Conservation (phyloP, 768 basidiomycete genomes). For the Suillus weaverae region DNA sequence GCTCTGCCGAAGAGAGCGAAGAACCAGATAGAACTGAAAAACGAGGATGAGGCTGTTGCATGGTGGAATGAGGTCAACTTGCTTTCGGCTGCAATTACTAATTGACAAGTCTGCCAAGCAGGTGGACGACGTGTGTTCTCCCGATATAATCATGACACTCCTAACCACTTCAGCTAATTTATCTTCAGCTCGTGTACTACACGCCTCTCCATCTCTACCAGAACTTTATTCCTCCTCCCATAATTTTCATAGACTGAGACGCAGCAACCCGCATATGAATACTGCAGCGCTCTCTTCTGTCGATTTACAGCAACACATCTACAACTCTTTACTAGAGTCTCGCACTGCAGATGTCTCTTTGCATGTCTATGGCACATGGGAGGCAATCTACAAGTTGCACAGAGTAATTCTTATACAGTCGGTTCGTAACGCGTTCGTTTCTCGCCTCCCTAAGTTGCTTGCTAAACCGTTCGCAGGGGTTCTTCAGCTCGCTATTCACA, state of each 20-base stretch:
- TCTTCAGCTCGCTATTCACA: conserved; percentile 86
- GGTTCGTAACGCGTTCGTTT: conserved; percentile 33
- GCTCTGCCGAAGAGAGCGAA: conserved; percentile 47
- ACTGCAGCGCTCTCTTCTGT: conserved; percentile 46
- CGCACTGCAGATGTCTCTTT: conserved; percentile 79
- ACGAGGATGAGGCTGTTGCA: conserved; percentile 58
- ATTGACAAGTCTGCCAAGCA: not conserved
- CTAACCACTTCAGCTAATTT: not conserved
- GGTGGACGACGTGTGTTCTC: not conserved
- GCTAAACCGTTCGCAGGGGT: conserved; percentile 51
- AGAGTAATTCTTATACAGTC: conserved; percentile 87
- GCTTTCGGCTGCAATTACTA: conserved; percentile 1
- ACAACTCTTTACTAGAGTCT: conserved; percentile 67
- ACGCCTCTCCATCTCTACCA: conserved; percentile 16
- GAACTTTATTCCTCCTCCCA: conserved; percentile 6
- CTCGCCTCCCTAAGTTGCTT: not conserved
- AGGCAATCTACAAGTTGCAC: conserved; percentile 76
- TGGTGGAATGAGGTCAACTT: conserved; percentile 30
- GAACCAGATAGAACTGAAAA: conserved; percentile 68
- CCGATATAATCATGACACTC: conserved; percentile 11
- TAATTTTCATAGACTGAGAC: not conserved
- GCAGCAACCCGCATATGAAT: conserved; percentile 30
- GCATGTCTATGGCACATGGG: conserved; percentile 65
- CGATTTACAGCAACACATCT: conserved; percentile 75
- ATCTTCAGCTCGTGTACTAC: conserved; percentile 9